A percentile compares a stretch with the other conserved stretches of the same genome.
These are phyloP conservation scores for Mortierella antarctica DNA, from an alignment of 192 early-diverging fungal genomes.

Conservation along the genomic window DNA sequence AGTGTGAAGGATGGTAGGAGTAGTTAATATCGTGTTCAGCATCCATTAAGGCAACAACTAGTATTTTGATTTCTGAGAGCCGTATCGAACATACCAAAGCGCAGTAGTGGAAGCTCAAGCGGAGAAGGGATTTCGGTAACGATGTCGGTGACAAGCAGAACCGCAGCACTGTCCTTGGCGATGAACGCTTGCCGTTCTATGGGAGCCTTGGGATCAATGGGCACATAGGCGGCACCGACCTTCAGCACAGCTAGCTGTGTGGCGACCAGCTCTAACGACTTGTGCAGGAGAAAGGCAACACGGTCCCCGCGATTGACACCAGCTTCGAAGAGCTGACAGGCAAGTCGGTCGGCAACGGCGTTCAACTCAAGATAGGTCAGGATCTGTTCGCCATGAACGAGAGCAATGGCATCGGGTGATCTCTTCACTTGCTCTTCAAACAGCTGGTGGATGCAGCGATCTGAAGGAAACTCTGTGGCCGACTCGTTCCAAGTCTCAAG, in stretches of 20 bases:
- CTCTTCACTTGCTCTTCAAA: conserved; percentile 11
- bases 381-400: conserved; percentile 4
- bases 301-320: background rate
- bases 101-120: no score
- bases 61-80: no score
- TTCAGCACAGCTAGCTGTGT: conserved; percentile 39
- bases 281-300: background rate
- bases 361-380: conserved; percentile 7
- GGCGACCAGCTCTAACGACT: conserved; percentile 8
- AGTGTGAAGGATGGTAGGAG: no score
- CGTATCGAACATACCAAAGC: no score
- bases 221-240: conserved; percentile 45
- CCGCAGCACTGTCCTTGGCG: conserved; percentile 10
- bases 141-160: background rate
- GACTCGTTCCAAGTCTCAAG: conserved; percentile 14
- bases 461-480: background rate
- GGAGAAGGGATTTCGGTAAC: background rate
- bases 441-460: conserved; percentile 8
- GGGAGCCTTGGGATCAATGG: conserved; percentile 46
- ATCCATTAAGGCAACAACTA: no score
- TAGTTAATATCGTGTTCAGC: no score
- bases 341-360: background rate
- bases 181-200: conserved; percentile 35
- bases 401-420: background rate
- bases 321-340: conserved; percentile 1